Evolutionary conservation across 2,329 filamentous ascomycete genomes (phyloP).

Genomic region (Venturia nashicola): DNA sequence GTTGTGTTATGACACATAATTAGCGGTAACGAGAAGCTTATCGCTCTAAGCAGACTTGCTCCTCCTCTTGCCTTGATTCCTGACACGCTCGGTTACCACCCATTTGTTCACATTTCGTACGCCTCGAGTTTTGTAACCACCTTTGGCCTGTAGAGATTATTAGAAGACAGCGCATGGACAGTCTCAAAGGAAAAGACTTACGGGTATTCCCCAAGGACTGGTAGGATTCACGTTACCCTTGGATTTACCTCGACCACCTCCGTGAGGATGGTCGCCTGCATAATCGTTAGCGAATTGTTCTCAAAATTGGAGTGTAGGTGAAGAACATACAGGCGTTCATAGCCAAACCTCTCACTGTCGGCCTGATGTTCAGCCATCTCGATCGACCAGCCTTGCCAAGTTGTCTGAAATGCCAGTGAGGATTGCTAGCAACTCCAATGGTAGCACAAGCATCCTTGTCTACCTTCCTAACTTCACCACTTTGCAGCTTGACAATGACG

Average conservation of each 20-base stretch:
- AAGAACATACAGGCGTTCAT: slow-evolving; percentile 77
- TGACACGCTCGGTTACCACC: slow-evolving; percentile 68
- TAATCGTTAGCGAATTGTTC: slow-evolving; percentile 12
- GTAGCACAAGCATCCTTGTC: slow-evolving; percentile 90
- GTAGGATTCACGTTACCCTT: slow-evolving; percentile 96
- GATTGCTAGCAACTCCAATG: slow-evolving; percentile 87
- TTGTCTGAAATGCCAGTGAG: slow-evolving; percentile 77
- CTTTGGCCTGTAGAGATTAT: slow-evolving; percentile 46
- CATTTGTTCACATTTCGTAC: slow-evolving; percentile 86
- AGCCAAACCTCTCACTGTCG: slow-evolving; percentile 90
- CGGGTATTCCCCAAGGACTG: slow-evolving; percentile 91
- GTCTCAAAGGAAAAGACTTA: slow-evolving; percentile 40
- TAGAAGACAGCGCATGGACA: slow-evolving; percentile 7
- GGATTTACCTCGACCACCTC: slow-evolving; percentile 97
- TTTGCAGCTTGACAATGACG: slow-evolving; percentile 78
- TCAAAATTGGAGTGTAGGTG: neutral
- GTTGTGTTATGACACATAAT: neutral
- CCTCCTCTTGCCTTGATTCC: slow-evolving; percentile 82
- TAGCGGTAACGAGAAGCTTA: neutral
- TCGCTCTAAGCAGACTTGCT: neutral
- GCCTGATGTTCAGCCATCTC: slow-evolving; percentile 86
- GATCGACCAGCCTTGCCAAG: slow-evolving; percentile 91
- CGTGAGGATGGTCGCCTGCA: slow-evolving; percentile 73
- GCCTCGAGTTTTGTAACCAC: slow-evolving; percentile 81
- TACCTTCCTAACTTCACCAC: slow-evolving; percentile 81